These are phyloP conservation scores for Rhinocladiella similis DNA, from an alignment of 2,329 filamentous ascomycete genomes.

Conservation along the genomic window DNA sequence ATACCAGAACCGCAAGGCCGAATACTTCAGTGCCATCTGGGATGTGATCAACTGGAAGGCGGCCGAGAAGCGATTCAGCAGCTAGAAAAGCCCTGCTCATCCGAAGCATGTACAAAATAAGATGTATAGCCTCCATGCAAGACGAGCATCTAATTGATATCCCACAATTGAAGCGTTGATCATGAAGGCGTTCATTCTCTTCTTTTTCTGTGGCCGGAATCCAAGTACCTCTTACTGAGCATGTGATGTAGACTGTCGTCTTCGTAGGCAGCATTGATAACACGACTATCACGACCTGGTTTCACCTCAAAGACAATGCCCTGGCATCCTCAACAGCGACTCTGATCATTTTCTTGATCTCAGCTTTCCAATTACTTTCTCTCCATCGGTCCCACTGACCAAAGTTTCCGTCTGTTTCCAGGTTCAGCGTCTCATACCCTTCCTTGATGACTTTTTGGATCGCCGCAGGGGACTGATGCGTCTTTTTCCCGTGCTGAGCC, in stretches of 20 bases:
- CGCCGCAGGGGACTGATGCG: constrained; percentile 71
- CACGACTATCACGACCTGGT: too few species aligned
- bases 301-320: constrained; percentile 25
- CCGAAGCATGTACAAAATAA: too few species aligned
- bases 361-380: constrained; percentile 71
- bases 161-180: too few species aligned
- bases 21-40: constrained; percentile 94
- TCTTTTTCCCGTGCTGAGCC: constrained; percentile 51
- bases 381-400: constrained; percentile 84
- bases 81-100: constrained; percentile 1
- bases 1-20: constrained; percentile 95
- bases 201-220: too few species aligned
- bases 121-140: too few species aligned
- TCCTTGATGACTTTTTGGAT: constrained; percentile 92
- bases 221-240: too few species aligned
- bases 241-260: too few species aligned
- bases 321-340: constrained; percentile 72
- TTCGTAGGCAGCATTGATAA: too few species aligned
- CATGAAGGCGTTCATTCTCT: too few species aligned
- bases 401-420: constrained; percentile 82
- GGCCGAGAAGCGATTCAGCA: constrained; percentile 67
- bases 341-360: constrained; percentile 85
- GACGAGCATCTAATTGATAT: too few species aligned
- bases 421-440: constrained; percentile 91
- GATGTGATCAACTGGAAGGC: constrained; percentile 95